Evolutionary conservation across 148 eudicot genomes (phyloP), one percentile per base, ranked within the genome.

Genomic region (Spergularia bocconei): DNA sequence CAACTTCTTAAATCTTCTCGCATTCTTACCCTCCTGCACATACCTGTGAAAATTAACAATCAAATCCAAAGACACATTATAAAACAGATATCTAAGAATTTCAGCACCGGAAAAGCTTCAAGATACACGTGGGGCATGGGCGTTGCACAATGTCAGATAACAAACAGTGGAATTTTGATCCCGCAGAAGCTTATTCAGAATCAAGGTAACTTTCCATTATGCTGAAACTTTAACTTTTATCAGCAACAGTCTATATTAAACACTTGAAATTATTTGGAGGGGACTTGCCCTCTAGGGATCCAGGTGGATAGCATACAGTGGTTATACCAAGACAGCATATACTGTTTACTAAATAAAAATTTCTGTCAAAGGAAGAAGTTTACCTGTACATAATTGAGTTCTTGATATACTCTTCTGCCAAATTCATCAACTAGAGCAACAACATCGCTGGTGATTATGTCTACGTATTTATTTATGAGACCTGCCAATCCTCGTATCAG

Each of bases 11-110:
- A 95, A 95, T 86, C 97, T 92, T 89, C 96, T 87, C 19, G 99
- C 99, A 80, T 95, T 95, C 81, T 92, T 88, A 63, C 99, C 99
- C 88, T 95, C 99, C 99, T 95, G 97, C 93, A 92, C 80, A 89
- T 77, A 78, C 90, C 91, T 90, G 91, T 85, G 81, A 82, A 88
- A 88, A 87, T 91, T 91, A 91, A 86, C 86, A 88, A 88, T 83
- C 87, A 88, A 87, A 81, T 79, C 89, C 78, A 84, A 75, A 67
- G 73, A 66, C 79, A 78, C 67, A 74, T 68, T 81, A 74, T 67
- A 71, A 5, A 80, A 58, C 60, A 60, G 50, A 76, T 55, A 71
- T 19, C 11, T 20, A 0, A 33, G 7, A 36, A 67, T 13, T 60
- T 63, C 13, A 61, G 4, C 23, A 51, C 15, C 63, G 11, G 33